A percentile compares a stretch with the other conserved stretches of the same genome.
These are phyloP conservation scores for Thalassiosira livingstoniorum DNA, from an alignment of 352 stramenopile genomes.

Conservation along the genomic window DNA sequence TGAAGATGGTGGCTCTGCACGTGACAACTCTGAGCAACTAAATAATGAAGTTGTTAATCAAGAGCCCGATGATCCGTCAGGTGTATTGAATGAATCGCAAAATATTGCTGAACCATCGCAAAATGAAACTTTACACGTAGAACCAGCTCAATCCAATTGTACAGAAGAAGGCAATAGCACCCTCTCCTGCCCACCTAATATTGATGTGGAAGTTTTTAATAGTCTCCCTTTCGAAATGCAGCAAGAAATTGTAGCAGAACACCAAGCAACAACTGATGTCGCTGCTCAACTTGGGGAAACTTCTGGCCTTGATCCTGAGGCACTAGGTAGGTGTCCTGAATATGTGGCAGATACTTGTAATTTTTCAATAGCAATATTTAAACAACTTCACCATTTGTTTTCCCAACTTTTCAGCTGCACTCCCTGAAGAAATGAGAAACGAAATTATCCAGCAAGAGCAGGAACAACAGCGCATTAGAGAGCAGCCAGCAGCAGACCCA, in stretches of 20 bases:
- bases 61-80: too few relatives aligned
- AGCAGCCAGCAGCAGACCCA: slow-evolving; percentile 89
- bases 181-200: slow-evolving; percentile 91
- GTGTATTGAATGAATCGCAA: too few relatives aligned
- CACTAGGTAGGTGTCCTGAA: slow-evolving; percentile 90
- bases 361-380: too few relatives aligned
- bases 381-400: slow-evolving; percentile 57
- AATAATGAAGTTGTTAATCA: too few relatives aligned
- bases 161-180: slow-evolving; percentile 18
- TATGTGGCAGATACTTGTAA: too few relatives aligned
- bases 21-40: too few relatives aligned
- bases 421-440: slow-evolving; percentile 96
- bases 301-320: slow-evolving; percentile 89
- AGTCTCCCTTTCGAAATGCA: slow-evolving; percentile 96
- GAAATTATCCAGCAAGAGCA: slow-evolving; percentile 97
- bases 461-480: slow-evolving; percentile 88
- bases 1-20: background rate
- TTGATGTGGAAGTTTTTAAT: slow-evolving; percentile 97
- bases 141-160: background rate
- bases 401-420: slow-evolving; percentile 83
- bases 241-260: slow-evolving; percentile 92
- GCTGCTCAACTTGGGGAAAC: slow-evolving; percentile 71
- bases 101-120: too few relatives aligned
- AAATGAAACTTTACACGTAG: background rate
- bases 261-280: slow-evolving; percentile 62